Evolutionary conservation across 1,284 basidiomycete genomes (phyloP).

Genomic region (Trichosporon sp.): DNA sequence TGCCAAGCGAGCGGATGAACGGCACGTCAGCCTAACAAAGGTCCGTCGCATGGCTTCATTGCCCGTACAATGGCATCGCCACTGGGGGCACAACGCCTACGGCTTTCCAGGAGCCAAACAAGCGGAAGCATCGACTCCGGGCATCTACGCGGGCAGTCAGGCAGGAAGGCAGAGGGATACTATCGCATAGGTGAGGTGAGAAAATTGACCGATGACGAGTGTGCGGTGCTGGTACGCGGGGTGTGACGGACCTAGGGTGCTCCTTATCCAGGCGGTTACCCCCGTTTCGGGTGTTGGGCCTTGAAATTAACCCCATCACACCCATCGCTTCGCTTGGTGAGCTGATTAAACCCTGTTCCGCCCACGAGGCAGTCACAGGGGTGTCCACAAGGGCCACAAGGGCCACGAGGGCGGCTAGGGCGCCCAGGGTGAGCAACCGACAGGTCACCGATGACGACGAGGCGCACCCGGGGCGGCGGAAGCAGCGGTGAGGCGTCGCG

Average conservation of each 20-base stretch:
- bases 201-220: constrained; percentile 1
- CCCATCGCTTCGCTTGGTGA: not conserved
- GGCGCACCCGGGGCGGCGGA: not conserved
- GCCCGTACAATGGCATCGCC: not conserved
- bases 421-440: not conserved
- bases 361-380: not conserved
- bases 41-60: not conserved
- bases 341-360: not conserved
- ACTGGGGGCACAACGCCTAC: not conserved
- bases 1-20: not conserved
- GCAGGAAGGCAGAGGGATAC: no score
- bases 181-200: no score
- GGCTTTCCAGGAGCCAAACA: not conserved
- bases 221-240: not conserved
- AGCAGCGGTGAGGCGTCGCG: no score
- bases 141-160: no score
- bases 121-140: no score
- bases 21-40: not conserved
- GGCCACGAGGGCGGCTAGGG: not conserved
- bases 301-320: not conserved
- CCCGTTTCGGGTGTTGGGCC: not conserved
- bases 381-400: not conserved
- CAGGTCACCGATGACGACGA: not conserved
- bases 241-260: not conserved
- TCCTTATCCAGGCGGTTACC: not conserved